Evolutionary conservation across 768 basidiomycete species (phyloP).

Genomic region (Dioszegia crocea): DNA sequence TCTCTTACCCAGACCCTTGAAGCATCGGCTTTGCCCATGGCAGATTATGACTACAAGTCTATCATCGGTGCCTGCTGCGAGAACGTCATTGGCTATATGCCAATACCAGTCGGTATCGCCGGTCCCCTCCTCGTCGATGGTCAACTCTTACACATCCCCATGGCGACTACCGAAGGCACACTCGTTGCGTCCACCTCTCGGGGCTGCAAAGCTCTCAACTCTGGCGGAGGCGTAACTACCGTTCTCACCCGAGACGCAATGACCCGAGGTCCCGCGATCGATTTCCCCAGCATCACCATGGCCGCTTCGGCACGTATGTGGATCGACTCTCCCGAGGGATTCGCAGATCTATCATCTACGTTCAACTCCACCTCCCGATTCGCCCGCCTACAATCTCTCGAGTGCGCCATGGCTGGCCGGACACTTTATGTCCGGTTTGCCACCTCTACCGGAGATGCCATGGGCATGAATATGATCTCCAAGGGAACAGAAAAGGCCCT

Average conservation of each 20-base stretch:
- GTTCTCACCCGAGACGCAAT: constrained; percentile 88
- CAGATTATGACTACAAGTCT: constrained; percentile 84
- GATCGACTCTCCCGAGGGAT: constrained; percentile 80
- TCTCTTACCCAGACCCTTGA: constrained; percentile 81
- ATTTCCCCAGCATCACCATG: constrained; percentile 75
- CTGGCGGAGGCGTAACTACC: constrained; percentile 90
- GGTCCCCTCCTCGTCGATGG: constrained; percentile 92
- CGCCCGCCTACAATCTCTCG: constrained; percentile 76
- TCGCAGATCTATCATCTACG: constrained; percentile 67
- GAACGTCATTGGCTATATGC: constrained; percentile 96
- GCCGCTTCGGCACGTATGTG: constrained; percentile 82
- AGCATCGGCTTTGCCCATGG: constrained; percentile 71
- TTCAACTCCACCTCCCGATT: constrained; percentile 95
- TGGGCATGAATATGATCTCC: constrained; percentile 99
- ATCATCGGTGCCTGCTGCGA: constrained; percentile 97
- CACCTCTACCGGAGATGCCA: constrained; percentile 92
- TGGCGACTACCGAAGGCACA: constrained; percentile 99
- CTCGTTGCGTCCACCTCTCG: constrained; percentile 95
- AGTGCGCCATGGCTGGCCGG: constrained; percentile 79
- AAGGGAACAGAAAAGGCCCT: constrained; percentile 96
- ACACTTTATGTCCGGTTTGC: constrained; percentile 90
- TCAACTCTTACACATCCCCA: constrained; percentile 78
- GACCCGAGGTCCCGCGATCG: constrained; percentile 98
- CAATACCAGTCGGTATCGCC: constrained; percentile 90
- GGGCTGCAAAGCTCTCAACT: constrained; percentile 95